Evolutionary conservation across 345 rosid species (phyloP).

Genomic region (Ceriops zippeliana): DNA sequence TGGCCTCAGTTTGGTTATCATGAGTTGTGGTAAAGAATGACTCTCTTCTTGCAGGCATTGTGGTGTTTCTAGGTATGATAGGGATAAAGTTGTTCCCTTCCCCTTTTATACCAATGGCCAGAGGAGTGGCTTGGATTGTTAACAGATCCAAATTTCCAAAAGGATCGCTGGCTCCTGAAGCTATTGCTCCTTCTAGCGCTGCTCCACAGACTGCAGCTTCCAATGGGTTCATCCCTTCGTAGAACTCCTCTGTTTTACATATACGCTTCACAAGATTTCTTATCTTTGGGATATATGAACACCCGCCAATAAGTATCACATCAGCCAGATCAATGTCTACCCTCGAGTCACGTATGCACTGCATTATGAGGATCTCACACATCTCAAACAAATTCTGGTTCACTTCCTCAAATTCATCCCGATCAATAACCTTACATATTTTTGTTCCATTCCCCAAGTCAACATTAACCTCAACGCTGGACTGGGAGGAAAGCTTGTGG

Average conservation of each 20-base stretch:
- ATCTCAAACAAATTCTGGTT: conserved; percentile 56
- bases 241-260: conserved; percentile 56
- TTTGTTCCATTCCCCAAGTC: conserved; percentile 61
- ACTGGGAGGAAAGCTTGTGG: conserved; percentile 52
- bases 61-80: conserved; percentile 59
- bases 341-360: conserved; percentile 68
- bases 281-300: conserved; percentile 62
- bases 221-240: conserved; percentile 48
- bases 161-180: conserved; percentile 79
- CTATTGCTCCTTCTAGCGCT: conserved; percentile 86
- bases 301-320: conserved; percentile 82
- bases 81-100: conserved; percentile 56
- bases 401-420: conserved; percentile 70
- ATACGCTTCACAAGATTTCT: conserved; percentile 39
- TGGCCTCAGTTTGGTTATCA: conserved; percentile 67
- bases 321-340: conserved; percentile 54
- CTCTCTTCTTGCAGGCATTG: conserved; percentile 80
- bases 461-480: conserved; percentile 48
- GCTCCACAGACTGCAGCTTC: conserved; percentile 86
- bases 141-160: conserved; percentile 76
- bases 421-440: conserved; percentile 42
- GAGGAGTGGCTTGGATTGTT: conserved; percentile 76
- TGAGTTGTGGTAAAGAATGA: conserved; percentile 57
- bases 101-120: conserved; percentile 60
- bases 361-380: conserved; percentile 54